Percentiles rank a stretch among this genome's conserved stretches.
phyloP scores from a whole-genome alignment of 345 rosid genomes.

The Hevea brasiliensis region DNA sequence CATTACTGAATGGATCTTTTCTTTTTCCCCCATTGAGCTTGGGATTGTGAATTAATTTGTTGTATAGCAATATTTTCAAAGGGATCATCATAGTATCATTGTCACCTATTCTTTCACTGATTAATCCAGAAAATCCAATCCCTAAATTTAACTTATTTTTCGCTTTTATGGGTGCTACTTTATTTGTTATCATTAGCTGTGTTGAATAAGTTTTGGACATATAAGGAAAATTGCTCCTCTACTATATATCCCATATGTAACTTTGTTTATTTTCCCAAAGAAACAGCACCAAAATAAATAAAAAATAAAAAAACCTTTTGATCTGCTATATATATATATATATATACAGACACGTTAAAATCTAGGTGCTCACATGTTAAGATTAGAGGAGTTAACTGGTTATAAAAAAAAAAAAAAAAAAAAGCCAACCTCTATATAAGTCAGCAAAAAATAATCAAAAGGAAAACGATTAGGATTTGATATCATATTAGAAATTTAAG shows the following conservation, averaged over 20 bases:
- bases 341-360: too few relatives aligned
- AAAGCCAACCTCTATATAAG: too few relatives aligned
- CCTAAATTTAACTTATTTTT: background rate
- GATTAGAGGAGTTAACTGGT: too few relatives aligned
- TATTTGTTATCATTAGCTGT: constrained; percentile 18
- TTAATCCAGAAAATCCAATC: constrained; percentile 18
- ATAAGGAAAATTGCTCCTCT: constrained; percentile 9
- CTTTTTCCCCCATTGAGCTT: too few relatives aligned
- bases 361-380: too few relatives aligned
- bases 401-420: too few relatives aligned
- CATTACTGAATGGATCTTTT: background rate
- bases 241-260: background rate
- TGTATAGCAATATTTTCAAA: constrained; percentile 1
- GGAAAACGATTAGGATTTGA: too few relatives aligned
- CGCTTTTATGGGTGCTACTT: constrained; percentile 14
- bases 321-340: too few relatives aligned
- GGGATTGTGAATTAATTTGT: background rate
- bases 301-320: too few relatives aligned
- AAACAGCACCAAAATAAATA: too few relatives aligned
- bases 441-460: too few relatives aligned
- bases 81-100: constrained; percentile 14
- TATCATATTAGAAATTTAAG: too few relatives aligned
- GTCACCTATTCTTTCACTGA: constrained; percentile 1
- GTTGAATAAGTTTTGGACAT: constrained; percentile 19
- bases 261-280: background rate